Evolutionary conservation across 306 rosid genomes (phyloP).

Genomic region (Malus fusca): DNA sequence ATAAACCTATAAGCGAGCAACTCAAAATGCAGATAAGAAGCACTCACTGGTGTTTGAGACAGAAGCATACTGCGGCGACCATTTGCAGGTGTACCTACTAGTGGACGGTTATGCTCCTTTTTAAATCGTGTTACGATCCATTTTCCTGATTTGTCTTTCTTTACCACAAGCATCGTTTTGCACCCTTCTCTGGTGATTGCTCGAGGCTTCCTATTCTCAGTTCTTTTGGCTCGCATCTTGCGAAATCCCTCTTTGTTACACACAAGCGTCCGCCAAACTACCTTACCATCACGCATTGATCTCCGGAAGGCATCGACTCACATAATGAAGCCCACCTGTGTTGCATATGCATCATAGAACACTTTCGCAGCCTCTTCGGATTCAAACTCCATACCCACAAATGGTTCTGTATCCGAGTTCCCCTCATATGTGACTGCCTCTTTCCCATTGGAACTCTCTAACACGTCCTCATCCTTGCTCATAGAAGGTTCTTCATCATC

Average conservation of each 20-base stretch:
- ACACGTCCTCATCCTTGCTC: conserved; percentile 25
- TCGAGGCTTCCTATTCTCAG: conserved; percentile 44
- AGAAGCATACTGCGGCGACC: conserved; percentile 36
- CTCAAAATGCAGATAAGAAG: neutral
- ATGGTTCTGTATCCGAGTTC: conserved; percentile 28
- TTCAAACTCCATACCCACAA: conserved; percentile 49
- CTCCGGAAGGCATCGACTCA: conserved; percentile 45
- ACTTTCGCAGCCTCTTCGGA: conserved; percentile 39
- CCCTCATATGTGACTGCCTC: conserved; percentile 12
- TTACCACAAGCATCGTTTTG: conserved; percentile 43
- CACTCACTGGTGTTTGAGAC: conserved; percentile 44
- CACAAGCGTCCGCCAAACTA: conserved; percentile 49
- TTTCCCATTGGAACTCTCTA: conserved; percentile 27
- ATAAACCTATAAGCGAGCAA: neutral
- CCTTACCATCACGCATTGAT: conserved; percentile 44
- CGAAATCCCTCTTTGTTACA: conserved; percentile 53
- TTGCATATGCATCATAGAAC: conserved; percentile 44
- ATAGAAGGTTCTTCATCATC: conserved; percentile 33
- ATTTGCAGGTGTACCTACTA: conserved; percentile 33
- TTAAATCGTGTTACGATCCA: conserved; percentile 39
- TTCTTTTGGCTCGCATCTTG: conserved; percentile 34
- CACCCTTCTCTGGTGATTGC: conserved; percentile 52
- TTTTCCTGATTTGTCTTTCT: conserved; percentile 38
- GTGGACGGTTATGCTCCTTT: conserved; percentile 48
- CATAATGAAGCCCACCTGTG: conserved; percentile 38